Evolutionary conservation across 371 early-diverging fungal species (phyloP), one percentile per base, ranked within the genome.

Genomic region (Apophysomyces trapeziformis): DNA sequence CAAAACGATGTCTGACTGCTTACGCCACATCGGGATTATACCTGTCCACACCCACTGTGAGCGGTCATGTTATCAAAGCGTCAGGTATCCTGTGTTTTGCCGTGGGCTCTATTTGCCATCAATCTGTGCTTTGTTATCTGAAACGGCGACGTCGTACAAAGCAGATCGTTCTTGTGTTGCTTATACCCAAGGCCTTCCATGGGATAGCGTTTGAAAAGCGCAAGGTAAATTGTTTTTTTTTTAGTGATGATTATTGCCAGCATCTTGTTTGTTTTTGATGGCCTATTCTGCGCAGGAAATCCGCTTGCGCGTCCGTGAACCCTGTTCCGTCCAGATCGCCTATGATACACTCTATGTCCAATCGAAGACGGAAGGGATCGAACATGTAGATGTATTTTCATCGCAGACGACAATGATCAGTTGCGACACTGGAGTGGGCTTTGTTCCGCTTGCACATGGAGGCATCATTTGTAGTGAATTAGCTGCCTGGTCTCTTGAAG

Each of bases 1-100:
- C 59, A 32, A 54, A 44, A 6, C 64, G 68, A 9, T 57, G 64
- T 35, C 57, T 68, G n/a, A 37, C 39, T 36, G 74, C 75, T 0
- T 74, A 74, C 32, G 21, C 54, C n/a, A 50, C 54, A 4, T 8
- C 1, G 5, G 54, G 5, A n/a, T 8, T 50, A 26, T 21, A 21
- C 21, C 21, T 35, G 4, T 50, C 9, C 9, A 21, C 54, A 18
- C 54, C 54, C 21, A 41, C 32, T 11, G 16, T 73, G 8, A 44
- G 58, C 11, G 38, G 59, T 4, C 18, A 66, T 8, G 11, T 64
- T 5, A 21, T 50, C 54, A 50, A 50, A 50, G 21, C 9, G 4
- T 50, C 54, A 50, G 54, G 54, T 11, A 26, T 50, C 18, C 5
- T 50, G 11, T 50, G 54, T 9, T 50, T n/a, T 21, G 67, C 61